Conservation (phyloP, 1,284 basidiomycete species). For the Coniferiporia weirii region DNA sequence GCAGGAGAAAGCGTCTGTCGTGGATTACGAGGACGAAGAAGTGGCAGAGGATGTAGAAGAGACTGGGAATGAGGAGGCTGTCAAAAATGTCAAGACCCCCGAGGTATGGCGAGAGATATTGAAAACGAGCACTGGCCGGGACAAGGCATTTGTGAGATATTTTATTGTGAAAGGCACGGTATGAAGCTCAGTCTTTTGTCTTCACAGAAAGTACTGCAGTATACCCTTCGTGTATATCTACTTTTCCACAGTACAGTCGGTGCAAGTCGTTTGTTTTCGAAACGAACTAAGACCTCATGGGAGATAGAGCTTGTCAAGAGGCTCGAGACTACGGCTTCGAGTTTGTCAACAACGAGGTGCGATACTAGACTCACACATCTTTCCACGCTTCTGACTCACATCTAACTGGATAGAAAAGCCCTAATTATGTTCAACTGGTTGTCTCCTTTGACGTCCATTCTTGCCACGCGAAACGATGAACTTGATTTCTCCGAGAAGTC, state of each 20-base stretch:
- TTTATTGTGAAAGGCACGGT: constrained; percentile 10
- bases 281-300: constrained; percentile 42
- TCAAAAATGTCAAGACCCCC: constrained; percentile 44
- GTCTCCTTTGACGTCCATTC: constrained; percentile 60
- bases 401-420: constrained; percentile 50
- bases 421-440: constrained; percentile 81
- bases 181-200: not conserved
- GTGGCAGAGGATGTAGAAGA: constrained; percentile 18
- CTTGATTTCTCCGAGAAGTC: constrained; percentile 22
- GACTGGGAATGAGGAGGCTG: constrained; percentile 29
- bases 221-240: constrained; percentile 68
- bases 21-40: constrained; percentile 32
- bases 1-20: constrained; percentile 27
- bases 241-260: constrained; percentile 56
- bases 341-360: constrained; percentile 68
- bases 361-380: constrained; percentile 17
- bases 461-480: constrained; percentile 37
- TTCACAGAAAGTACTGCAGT: constrained; percentile 75
- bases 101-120: constrained; percentile 76
- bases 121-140: constrained; percentile 66
- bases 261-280: constrained; percentile 40
- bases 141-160: constrained; percentile 69
- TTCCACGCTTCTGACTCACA: constrained; percentile 1
- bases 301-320: constrained; percentile 52
- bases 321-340: constrained; percentile 53